phyloP scores from a whole-genome alignment of 2,329 filamentous ascomycete genomes.

The Trichoderma aggressivum region DNA sequence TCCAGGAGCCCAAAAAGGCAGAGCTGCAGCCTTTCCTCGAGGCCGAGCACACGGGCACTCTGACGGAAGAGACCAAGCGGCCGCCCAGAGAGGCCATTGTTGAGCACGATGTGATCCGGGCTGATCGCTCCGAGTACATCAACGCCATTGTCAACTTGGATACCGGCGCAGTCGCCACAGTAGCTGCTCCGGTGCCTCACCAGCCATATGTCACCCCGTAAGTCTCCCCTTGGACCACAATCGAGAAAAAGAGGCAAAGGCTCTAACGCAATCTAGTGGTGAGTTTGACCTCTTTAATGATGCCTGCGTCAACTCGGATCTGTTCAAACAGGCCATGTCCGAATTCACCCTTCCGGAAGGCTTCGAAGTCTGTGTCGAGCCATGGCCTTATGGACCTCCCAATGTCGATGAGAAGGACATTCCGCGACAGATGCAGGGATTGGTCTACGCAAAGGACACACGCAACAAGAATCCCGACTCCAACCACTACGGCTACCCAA shows the following conservation, averaged over 20 bases:
- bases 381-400: conserved; percentile 64
- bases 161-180: conserved; percentile 29
- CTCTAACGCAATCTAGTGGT: conserved; percentile 25
- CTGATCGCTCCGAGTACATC: conserved; percentile 32
- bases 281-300: conserved; percentile 43
- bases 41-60: conserved; percentile 54
- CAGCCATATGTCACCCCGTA: conserved; percentile 39
- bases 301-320: conserved; percentile 39
- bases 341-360: conserved; percentile 46
- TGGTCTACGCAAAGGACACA: conserved; percentile 46
- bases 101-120: conserved; percentile 41
- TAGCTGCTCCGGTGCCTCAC: conserved; percentile 26
- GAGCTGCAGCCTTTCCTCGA: conserved; percentile 58
- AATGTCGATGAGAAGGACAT: conserved; percentile 37
- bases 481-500: conserved; percentile 60
- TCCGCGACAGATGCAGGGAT: conserved; percentile 47
- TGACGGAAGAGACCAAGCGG: conserved; percentile 41
- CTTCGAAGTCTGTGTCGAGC: conserved; percentile 45
- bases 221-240: not conserved
- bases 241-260: not conserved
- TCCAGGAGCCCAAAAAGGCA: conserved; percentile 60
- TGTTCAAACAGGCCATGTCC: conserved; percentile 46
- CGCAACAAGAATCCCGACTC: conserved; percentile 48
- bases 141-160: conserved; percentile 40
- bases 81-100: conserved; percentile 47